A percentile compares a stretch with the other conserved stretches of the same genome.
Evolutionary conservation across 2,329 filamentous ascomycete genomes (phyloP).

Genomic region (Ascochyta lentis): DNA sequence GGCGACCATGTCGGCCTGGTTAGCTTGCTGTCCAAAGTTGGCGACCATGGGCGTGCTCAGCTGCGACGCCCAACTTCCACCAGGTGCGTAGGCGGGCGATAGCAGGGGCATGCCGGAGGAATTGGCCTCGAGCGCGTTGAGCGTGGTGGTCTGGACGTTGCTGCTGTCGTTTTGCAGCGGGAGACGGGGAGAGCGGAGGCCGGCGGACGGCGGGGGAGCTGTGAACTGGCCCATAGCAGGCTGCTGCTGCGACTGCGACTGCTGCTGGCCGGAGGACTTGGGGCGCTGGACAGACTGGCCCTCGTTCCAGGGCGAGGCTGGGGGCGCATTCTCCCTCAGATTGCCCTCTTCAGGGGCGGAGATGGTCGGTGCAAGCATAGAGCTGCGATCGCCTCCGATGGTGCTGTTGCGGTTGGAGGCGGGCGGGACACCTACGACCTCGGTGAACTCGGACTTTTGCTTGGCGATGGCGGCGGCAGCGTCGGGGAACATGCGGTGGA

Average conservation of each 20-base stretch:
- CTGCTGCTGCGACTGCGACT: slow-evolving; percentile 56
- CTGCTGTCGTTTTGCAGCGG: slow-evolving; percentile 68
- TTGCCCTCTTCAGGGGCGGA: slow-evolving; percentile 69
- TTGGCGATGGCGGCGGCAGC: slow-evolving; percentile 97
- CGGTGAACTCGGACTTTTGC: slow-evolving; percentile 96
- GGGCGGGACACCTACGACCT: slow-evolving; percentile 88
- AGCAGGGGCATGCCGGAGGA: slow-evolving; percentile 78
- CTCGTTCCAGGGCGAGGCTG: slow-evolving; percentile 83
- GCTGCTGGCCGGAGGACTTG: slow-evolving; percentile 79
- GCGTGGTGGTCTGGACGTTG: slow-evolving; percentile 82
- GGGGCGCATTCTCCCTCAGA: slow-evolving; percentile 67
- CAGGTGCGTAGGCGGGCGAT: slow-evolving; percentile 77
- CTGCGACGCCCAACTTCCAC: slow-evolving; percentile 98
- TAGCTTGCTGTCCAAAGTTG: slow-evolving; percentile 71
- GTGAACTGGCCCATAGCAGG: slow-evolving; percentile 85
- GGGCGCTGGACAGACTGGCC: slow-evolving; percentile 61
- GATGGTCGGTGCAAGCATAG: slow-evolving; percentile 77
- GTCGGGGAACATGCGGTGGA: slow-evolving; percentile 99
- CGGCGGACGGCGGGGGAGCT: slow-evolving; percentile 77
- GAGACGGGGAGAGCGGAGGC: slow-evolving; percentile 80
- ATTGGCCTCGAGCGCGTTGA: slow-evolving; percentile 74
- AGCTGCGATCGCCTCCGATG: slow-evolving; percentile 77
- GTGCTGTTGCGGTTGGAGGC: slow-evolving; percentile 93
- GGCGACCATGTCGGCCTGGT: slow-evolving; percentile 95
- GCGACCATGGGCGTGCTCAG: slow-evolving; percentile 95